Percentiles rank a stretch among this genome's conserved stretches.
Conservation (phyloP, 768 basidiomycete genomes). For the Leucocoprinus birnbaumii region DNA sequence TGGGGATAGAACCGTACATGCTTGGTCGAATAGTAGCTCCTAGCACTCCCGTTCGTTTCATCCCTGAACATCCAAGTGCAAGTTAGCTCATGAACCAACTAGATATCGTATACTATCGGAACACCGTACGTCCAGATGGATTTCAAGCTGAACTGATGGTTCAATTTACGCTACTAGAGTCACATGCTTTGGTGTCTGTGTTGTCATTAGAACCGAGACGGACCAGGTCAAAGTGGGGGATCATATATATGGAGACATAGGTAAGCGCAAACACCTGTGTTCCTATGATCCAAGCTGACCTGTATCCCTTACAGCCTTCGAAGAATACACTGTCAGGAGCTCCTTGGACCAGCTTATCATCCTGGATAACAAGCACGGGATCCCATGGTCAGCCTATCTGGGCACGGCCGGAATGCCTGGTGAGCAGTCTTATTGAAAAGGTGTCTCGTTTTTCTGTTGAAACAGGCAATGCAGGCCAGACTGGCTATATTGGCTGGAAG, state of each 20-base stretch:
- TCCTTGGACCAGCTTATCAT: slow-evolving; percentile 20
- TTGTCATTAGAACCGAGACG: slow-evolving; percentile 42
- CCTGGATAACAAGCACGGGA: slow-evolving; percentile 36
- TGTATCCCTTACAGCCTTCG: slow-evolving; percentile 25
- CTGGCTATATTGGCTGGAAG: slow-evolving; percentile 38
- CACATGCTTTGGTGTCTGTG: slow-evolving; percentile 35
- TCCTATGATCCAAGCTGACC: background rate
- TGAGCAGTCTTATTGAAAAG: slow-evolving; percentile 19
- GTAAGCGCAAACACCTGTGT: slow-evolving; percentile 17
- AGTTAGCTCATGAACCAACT: background rate
- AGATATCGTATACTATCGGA: background rate
- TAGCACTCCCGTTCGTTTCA: background rate
- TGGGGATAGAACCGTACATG: slow-evolving; percentile 43
- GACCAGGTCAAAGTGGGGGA: slow-evolving; percentile 30
- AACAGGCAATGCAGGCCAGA: slow-evolving; percentile 24
- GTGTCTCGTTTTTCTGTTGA: background rate
- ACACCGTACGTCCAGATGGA: background rate
- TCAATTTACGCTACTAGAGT: slow-evolving; percentile 17
- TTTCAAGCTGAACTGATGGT: background rate
- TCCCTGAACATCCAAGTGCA: too few relatives aligned
- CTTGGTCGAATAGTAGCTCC: slow-evolving; percentile 26
- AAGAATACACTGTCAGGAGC: slow-evolving; percentile 34
- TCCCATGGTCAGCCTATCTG: slow-evolving; percentile 48
- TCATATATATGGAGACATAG: slow-evolving; percentile 34
- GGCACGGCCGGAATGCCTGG: slow-evolving; percentile 56